phyloP scores from a whole-genome alignment of 495 filamentous ascomycete genomes.

The Aeminium ludgeri region DNA sequence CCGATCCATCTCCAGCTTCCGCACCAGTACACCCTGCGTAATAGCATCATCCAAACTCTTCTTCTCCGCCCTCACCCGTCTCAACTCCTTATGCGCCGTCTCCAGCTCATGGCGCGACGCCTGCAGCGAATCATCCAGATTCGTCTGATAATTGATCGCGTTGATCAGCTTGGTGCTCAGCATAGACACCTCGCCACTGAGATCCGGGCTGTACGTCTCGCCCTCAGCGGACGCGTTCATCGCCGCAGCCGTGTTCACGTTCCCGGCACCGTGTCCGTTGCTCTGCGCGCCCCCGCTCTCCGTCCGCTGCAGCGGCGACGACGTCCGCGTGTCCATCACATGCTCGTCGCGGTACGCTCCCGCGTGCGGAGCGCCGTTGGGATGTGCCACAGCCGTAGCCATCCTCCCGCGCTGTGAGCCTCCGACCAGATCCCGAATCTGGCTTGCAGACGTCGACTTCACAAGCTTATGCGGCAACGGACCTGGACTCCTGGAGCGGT shows the following conservation, averaged over 20 bases:
- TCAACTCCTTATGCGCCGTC: slow-evolving; percentile 47
- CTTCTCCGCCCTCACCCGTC: slow-evolving; percentile 48
- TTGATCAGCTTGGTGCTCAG: slow-evolving; percentile 91
- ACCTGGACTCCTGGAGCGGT: not conserved
- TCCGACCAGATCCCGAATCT: not conserved
- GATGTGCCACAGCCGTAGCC: slow-evolving; percentile 4
- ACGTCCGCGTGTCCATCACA: slow-evolving; percentile 11
- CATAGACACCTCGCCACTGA: slow-evolving; percentile 74
- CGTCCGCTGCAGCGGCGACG: slow-evolving; percentile 6
- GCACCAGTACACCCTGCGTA: slow-evolving; percentile 51
- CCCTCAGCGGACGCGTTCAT: not conserved
- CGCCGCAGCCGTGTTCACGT: not conserved
- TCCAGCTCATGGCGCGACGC: slow-evolving; percentile 72
- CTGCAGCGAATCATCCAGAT: slow-evolving; percentile 71
- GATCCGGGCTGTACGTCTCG: slow-evolving; percentile 43
- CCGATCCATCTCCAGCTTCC: slow-evolving; percentile 47
- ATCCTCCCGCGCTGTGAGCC: not conserved
- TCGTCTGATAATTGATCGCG: slow-evolving; percentile 94
- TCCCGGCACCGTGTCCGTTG: not conserved
- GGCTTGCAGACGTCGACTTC: slow-evolving; percentile 2
- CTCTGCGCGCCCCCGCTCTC: not conserved
- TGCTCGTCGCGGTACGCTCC: slow-evolving; percentile 4
- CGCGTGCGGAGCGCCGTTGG: not conserved
- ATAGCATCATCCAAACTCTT: slow-evolving; percentile 58
- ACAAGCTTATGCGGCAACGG: slow-evolving; percentile 5